phyloP scores from a whole-genome alignment of 2,329 filamentous ascomycete genomes.

The Ophiostoma perfectum region DNA sequence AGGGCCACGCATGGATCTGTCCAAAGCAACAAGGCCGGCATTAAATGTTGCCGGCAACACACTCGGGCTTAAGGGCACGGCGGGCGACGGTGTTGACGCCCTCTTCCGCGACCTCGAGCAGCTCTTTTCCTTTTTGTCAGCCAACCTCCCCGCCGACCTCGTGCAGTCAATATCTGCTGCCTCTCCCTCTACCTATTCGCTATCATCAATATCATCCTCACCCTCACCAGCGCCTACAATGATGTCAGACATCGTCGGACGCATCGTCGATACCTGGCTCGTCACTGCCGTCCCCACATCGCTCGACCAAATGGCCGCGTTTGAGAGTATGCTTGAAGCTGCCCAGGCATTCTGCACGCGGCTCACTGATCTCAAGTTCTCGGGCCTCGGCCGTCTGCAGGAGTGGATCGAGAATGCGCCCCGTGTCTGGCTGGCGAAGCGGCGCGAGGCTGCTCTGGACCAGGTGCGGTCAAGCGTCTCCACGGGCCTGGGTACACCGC shows the following conservation, averaged over 20 bases:
- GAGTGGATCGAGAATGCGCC: slow-evolving; percentile 79
- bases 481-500: slow-evolving; percentile 57
- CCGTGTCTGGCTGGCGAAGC: slow-evolving; percentile 77
- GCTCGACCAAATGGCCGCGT: slow-evolving; percentile 62
- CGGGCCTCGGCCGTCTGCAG: slow-evolving; percentile 56
- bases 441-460: slow-evolving; percentile 73
- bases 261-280: slow-evolving; percentile 69
- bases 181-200: slow-evolving; percentile 28
- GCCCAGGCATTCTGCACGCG: slow-evolving; percentile 59
- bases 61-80: slow-evolving; percentile 40
- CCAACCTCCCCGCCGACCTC: slow-evolving; percentile 50
- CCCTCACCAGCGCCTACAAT: slow-evolving; percentile 44
- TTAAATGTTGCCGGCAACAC: slow-evolving; percentile 44
- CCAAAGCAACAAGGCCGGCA: slow-evolving; percentile 31
- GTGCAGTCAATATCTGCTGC: slow-evolving; percentile 52
- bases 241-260: slow-evolving; percentile 62
- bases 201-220: slow-evolving; percentile 31
- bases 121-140: slow-evolving; percentile 48
- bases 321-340: slow-evolving; percentile 63
- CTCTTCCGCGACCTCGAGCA: slow-evolving; percentile 51
- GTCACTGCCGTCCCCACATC: slow-evolving; percentile 70
- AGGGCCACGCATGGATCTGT: slow-evolving; percentile 51
- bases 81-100: slow-evolving; percentile 44
- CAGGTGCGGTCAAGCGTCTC: slow-evolving; percentile 65
- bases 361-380: slow-evolving; percentile 59